Evolutionary conservation across 106 monocot species (phyloP).

Genomic region (Acorus gramineus): DNA sequence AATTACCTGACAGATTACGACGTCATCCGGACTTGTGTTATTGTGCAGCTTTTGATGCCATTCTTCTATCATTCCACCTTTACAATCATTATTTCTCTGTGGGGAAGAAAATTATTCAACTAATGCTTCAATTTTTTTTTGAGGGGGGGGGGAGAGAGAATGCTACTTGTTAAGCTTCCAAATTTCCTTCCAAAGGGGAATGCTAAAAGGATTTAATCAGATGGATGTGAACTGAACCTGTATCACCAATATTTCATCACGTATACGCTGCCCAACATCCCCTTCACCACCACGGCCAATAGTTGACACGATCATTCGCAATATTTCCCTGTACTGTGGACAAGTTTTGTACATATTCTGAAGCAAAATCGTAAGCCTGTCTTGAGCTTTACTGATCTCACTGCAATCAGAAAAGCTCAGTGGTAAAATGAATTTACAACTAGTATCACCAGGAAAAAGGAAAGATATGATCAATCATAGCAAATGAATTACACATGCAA

Average conservation of each 20-base stretch:
- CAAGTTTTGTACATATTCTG: slow-evolving; percentile 44
- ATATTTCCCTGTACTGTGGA: slow-evolving; percentile 60
- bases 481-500: no score
- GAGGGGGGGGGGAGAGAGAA: no score
- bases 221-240: slow-evolving; percentile 26
- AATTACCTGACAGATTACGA: slow-evolving; percentile 93
- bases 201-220: no score
- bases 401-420: slow-evolving; percentile 25
- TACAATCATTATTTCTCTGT: slow-evolving; percentile 93
- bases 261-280: slow-evolving; percentile 94
- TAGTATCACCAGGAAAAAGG: no score
- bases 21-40: slow-evolving; percentile 99
- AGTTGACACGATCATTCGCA: slow-evolving; percentile 76
- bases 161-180: no score
- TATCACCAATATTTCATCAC: slow-evolving; percentile 96
- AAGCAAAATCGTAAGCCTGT: slow-evolving; percentile 74
- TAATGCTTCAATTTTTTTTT: no score
- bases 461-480: no score
- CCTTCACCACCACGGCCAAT: slow-evolving; percentile 99
- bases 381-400: slow-evolving; percentile 97
- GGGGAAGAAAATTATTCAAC: neutral
- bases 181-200: no score
- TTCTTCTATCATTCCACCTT: slow-evolving; percentile 98
- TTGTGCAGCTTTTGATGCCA: slow-evolving; percentile 99
- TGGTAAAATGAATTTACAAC: neutral